These are phyloP conservation scores for Aphanomyces cochlioides DNA, from an alignment of 352 stramenopile genomes.

Conservation along the genomic window DNA sequence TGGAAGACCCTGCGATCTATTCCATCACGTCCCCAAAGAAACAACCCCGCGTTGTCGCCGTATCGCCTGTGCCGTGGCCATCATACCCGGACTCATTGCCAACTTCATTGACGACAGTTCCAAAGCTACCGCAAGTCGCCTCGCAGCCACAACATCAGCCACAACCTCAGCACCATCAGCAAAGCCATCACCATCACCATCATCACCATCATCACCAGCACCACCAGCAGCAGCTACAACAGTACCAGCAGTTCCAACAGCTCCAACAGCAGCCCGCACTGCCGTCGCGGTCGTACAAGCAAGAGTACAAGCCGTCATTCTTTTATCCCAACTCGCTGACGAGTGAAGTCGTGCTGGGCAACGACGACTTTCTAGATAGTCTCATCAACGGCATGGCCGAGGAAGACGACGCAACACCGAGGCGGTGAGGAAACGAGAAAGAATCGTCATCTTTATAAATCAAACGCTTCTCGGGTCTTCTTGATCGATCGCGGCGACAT, in stretches of 20 bases:
- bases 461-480: slow-evolving; percentile 24
- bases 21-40: background rate
- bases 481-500: slow-evolving; percentile 24
- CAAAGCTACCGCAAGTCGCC: background rate
- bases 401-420: slow-evolving; percentile 18
- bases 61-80: background rate
- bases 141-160: background rate
- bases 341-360: slow-evolving; percentile 4
- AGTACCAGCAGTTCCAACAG: background rate
- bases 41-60: background rate
- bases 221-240: background rate
- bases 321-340: background rate
- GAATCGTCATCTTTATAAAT: background rate
- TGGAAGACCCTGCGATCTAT: slow-evolving; percentile 1
- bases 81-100: background rate
- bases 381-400: slow-evolving; percentile 28
- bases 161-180: background rate
- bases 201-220: background rate
- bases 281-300: background rate
- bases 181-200: background rate
- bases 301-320: background rate
- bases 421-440: background rate
- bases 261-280: background rate
- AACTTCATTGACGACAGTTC: background rate
- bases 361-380: slow-evolving; percentile 20